Evolutionary conservation across 164 flowering plant species (phyloP), one percentile per base, ranked within the genome.

Genomic region (Magnolia kwangsiensis): DNA sequence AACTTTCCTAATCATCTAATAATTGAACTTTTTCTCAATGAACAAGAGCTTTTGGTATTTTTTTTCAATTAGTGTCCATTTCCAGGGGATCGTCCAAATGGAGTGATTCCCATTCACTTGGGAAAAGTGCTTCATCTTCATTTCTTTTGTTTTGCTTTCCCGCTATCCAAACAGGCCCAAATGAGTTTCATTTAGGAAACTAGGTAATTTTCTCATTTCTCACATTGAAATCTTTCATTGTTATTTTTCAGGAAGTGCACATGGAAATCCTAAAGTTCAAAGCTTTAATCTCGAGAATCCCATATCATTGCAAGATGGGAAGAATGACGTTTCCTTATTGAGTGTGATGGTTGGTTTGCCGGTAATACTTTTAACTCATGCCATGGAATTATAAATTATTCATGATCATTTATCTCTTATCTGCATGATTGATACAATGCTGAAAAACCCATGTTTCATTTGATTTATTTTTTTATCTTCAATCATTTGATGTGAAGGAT

Each of bases 271-370:
- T 55, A 71, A 75, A 7, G 66, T 49, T 75, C 20, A 63, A 76
- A 51, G 69, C 18, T 86, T 83, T 74, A 58, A 61, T 8, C 76
- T 93, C 55, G 81, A 81, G 67, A 80, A 51, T 16, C 69, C 71
- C 0, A 67, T 91, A 51, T 37, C 82, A 21, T 74, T 95, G 49
- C 78, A 64, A 7, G 66, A 76, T 27, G 98, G 97, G 64, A 78
- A 69, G 16, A 93, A 93, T 83, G 51, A 86, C 55, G 77, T 95
- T 71, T 85, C 99, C 31, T 65, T 95, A 49, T 86, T 95, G 9
- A 93, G 99, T 78, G 90, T 77, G n/a, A 88, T 87, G 90, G 92
- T 90, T 77, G 99, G 98, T 71, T 80, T 93, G 68, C 98, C 91
- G 89, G 99, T 95, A 88, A 19, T 59, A 71, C 37, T 68, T 76